Percentiles rank a stretch among this genome's conserved stretches.
Conservation (phyloP, 1,284 basidiomycete genomes). For the Exobasidium cylindrosporum region DNA sequence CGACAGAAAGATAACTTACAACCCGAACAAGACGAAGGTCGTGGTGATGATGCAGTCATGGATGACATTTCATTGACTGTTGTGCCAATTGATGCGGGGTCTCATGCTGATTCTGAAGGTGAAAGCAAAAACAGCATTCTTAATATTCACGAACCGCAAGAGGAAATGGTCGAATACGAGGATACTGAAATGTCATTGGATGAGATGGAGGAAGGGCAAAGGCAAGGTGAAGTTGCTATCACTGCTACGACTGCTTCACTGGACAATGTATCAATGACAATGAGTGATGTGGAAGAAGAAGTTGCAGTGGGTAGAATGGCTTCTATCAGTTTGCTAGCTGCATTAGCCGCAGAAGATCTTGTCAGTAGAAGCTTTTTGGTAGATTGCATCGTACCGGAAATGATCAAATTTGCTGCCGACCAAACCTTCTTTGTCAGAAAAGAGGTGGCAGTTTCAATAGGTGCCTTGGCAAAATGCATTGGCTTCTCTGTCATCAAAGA, state of each 20-base stretch:
- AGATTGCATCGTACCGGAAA: conserved; percentile 73
- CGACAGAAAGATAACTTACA: conserved; percentile 1
- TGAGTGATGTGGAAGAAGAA: conserved; percentile 60
- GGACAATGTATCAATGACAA: neutral
- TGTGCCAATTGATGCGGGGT: neutral
- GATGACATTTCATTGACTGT: neutral
- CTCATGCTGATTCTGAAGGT: neutral
- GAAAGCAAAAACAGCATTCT: too few relatives aligned
- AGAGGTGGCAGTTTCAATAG: conserved; percentile 84
- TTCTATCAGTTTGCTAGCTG: conserved; percentile 88
- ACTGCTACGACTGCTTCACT: conserved; percentile 1
- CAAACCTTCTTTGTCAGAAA: conserved; percentile 78
- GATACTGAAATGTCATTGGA: conserved; percentile 8
- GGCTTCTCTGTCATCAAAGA: conserved; percentile 60
- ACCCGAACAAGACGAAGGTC: neutral
- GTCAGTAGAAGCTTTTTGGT: conserved; percentile 63
- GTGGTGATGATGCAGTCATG: neutral
- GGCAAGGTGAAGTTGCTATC: neutral
- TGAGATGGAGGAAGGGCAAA: neutral
- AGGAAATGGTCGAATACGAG: conserved; percentile 15
- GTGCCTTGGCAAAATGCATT: conserved; percentile 79
- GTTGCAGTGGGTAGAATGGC: conserved; percentile 82
- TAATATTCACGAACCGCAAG: neutral
- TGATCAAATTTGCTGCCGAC: conserved; percentile 75
- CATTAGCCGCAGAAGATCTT: conserved; percentile 63